Conservation (phyloP, 2,329 filamentous ascomycete genomes). For the Xylogone sp. region DNA sequence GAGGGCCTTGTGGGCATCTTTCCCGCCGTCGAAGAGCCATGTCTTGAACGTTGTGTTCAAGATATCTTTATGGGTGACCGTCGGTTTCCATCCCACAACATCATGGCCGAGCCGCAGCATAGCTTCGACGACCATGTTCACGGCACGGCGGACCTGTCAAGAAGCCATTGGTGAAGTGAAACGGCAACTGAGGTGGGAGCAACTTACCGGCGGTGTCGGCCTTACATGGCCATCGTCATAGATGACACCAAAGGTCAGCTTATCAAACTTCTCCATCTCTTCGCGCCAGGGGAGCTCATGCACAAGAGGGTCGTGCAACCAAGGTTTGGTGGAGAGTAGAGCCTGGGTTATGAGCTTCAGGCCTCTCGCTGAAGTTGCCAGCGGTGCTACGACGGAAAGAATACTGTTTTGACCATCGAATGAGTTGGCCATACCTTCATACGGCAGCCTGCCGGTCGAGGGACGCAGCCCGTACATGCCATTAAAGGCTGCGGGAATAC, state of each 20-base stretch:
- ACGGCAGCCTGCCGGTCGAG: conserved; percentile 34
- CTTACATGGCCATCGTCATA: conserved; percentile 45
- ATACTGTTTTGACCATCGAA: conserved; percentile 56
- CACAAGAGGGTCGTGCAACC: conserved; percentile 63
- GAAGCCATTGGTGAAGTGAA: too few species aligned
- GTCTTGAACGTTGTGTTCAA: too few species aligned
- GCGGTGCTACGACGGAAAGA: conserved; percentile 58
- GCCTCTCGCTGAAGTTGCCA: conserved; percentile 52
- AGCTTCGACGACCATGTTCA: conserved; percentile 45
- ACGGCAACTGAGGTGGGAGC: too few species aligned
- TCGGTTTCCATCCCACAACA: conserved; percentile 55
- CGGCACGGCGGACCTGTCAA: conserved; percentile 49
- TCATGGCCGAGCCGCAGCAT: conserved; percentile 51
- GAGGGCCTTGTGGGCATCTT: too few species aligned
- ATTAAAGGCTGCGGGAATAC: conserved; percentile 34
- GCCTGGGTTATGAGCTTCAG: conserved; percentile 53
- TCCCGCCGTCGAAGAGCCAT: conserved; percentile 46
- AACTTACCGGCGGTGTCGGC: conserved; percentile 56
- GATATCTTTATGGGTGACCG: too few species aligned
- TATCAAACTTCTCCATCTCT: conserved; percentile 30
- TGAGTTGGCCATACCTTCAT: conserved; percentile 58
- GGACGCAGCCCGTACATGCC: conserved; percentile 36
- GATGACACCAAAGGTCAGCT: conserved; percentile 53
- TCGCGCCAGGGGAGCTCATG: conserved; percentile 63
- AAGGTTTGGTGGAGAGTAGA: conserved; percentile 56